Percentiles rank a stretch among this genome's conserved stretches.
Conservation (phyloP, 495 filamentous ascomycete genomes). For the Penicillium bovifimosum region DNA sequence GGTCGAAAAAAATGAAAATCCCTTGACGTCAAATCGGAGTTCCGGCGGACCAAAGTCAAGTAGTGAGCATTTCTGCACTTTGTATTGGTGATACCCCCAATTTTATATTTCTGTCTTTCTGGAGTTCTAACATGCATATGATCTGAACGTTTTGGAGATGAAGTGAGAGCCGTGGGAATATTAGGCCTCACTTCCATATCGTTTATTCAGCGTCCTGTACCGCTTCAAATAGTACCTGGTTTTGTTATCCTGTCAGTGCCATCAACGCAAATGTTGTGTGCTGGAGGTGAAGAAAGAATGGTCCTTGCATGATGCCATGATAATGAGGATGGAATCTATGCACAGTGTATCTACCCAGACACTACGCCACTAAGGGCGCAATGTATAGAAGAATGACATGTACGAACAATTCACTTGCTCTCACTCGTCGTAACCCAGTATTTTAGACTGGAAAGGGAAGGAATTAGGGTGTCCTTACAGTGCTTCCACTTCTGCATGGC, state of each 20-base stretch:
- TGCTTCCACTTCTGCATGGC: slow-evolving; percentile 70
- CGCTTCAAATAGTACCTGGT: slow-evolving; percentile 88
- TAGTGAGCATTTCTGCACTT: slow-evolving; percentile 35
- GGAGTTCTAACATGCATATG: slow-evolving; percentile 15
- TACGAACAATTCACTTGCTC: slow-evolving; percentile 5
- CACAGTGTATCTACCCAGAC: slow-evolving; percentile 9
- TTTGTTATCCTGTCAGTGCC: slow-evolving; percentile 13
- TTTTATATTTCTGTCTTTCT: slow-evolving; percentile 27
- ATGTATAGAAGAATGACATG: slow-evolving; percentile 17
- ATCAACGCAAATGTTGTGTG: slow-evolving; percentile 2
- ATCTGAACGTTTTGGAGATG: slow-evolving; percentile 5
- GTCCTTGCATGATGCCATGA: slow-evolving; percentile 26
- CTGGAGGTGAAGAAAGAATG: slow-evolving; percentile 7
- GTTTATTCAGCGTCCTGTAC: slow-evolving; percentile 80
- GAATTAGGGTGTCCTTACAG: slow-evolving; percentile 55
- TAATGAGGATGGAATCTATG: slow-evolving; percentile 19
- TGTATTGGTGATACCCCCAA: slow-evolving; percentile 45
- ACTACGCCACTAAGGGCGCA: slow-evolving; percentile 5
- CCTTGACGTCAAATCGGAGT: slow-evolving; percentile 20
- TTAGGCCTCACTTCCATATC: slow-evolving; percentile 56
- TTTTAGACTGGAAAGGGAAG: neutral
- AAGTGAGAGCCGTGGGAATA: slow-evolving; percentile 5
- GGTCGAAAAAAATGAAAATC: slow-evolving; percentile 56
- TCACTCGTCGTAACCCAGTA: neutral
- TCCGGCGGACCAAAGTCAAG: slow-evolving; percentile 23